phyloP scores from a whole-genome alignment of 1,284 basidiomycete species.

The Abortiporus biennis region DNA sequence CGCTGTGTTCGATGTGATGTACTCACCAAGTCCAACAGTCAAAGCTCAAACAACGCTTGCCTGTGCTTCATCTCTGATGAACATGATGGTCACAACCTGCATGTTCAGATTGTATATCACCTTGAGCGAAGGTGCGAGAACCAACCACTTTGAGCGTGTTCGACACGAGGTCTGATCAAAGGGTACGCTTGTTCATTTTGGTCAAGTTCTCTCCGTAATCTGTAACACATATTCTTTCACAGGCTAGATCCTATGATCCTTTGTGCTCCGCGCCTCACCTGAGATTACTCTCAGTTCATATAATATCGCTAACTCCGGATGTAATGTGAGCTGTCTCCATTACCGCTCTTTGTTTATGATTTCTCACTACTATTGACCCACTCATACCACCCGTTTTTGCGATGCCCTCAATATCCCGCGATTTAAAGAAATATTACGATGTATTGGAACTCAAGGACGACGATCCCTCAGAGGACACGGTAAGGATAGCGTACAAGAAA shows the following conservation, averaged over 20 bases:
- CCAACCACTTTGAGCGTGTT: constrained; percentile 14
- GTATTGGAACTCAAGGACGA: constrained; percentile 21
- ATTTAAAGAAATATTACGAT: constrained; percentile 20
- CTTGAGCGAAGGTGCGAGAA: background rate
- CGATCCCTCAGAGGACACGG: constrained; percentile 53
- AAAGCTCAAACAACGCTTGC: background rate
- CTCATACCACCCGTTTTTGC: constrained; percentile 10
- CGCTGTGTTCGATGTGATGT: background rate
- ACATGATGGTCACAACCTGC: background rate
- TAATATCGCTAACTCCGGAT: constrained; percentile 19
- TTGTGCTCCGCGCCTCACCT: constrained; percentile 18
- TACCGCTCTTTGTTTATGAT: too few species aligned
- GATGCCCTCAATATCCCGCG: constrained; percentile 15
- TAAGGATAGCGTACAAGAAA: constrained; percentile 84
- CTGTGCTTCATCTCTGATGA: background rate
- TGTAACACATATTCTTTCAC: constrained; percentile 11
- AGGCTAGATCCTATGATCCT: constrained; percentile 16
- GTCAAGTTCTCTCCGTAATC: constrained; percentile 14
- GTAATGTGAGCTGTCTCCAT: constrained; percentile 7
- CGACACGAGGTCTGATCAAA: constrained; percentile 18
- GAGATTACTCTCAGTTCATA: constrained; percentile 17
- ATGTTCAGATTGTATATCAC: background rate
- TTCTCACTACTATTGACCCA: constrained; percentile 5
- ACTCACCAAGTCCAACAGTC: background rate
- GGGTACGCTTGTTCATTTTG: constrained; percentile 17